Conservation (phyloP, 2,329 filamentous ascomycete species). For the Didymellaceae sp. region DNA sequence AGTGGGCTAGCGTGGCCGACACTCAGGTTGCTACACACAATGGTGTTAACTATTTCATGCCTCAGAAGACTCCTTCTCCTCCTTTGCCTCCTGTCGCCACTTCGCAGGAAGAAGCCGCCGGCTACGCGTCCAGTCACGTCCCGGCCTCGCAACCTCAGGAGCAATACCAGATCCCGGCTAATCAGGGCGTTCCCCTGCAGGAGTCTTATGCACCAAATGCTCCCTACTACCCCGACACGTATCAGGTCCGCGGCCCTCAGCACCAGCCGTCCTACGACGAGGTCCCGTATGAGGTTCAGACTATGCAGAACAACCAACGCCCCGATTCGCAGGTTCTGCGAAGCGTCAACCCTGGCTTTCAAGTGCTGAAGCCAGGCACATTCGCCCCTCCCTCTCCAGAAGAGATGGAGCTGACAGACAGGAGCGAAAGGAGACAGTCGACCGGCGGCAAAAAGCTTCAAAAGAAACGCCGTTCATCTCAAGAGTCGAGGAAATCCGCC, state of each 20-base stretch:
- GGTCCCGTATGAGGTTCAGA: conserved; percentile 37
- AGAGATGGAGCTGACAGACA: conserved; percentile 31
- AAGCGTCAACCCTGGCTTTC: conserved; percentile 52
- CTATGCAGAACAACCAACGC: conserved; percentile 36
- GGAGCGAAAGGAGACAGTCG: conserved; percentile 44
- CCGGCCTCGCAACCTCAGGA: conserved; percentile 12
- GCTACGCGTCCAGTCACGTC: conserved; percentile 18
- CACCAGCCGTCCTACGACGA: conserved; percentile 45
- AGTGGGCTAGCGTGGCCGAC: conserved; percentile 47
- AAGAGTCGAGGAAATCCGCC: conserved; percentile 40
- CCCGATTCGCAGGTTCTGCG: conserved; percentile 46
- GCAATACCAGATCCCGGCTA: conserved; percentile 18
- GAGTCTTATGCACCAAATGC: conserved; percentile 47
- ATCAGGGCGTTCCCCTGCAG: conserved; percentile 44
- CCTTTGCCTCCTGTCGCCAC: conserved; percentile 32
- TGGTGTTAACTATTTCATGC: conserved; percentile 48
- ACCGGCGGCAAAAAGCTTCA: conserved; percentile 48
- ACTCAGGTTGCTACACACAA: conserved; percentile 40
- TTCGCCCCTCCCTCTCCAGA: conserved; percentile 43
- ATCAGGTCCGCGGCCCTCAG: conserved; percentile 48
- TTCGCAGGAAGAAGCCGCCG: conserved; percentile 20
- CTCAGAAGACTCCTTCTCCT: conserved; percentile 47
- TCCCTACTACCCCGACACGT: conserved; percentile 42
- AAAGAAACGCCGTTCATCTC: conserved; percentile 50
- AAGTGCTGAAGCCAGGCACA: conserved; percentile 50